These are phyloP conservation scores for Botrytis deweyae DNA, from an alignment of 2,329 filamentous ascomycete species.

Conservation along the genomic window DNA sequence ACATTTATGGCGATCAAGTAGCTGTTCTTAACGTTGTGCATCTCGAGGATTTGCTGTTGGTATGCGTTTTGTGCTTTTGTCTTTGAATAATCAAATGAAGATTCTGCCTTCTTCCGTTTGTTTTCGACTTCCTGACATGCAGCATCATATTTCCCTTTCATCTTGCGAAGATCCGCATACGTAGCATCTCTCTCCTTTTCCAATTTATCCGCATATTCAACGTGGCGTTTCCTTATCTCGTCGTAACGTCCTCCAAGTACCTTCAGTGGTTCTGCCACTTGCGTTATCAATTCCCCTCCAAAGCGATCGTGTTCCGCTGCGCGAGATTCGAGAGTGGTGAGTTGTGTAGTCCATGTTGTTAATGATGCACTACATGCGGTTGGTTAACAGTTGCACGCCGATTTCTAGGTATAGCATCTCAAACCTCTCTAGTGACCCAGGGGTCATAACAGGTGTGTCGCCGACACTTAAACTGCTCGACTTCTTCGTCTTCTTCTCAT, in stretches of 20 bases:
- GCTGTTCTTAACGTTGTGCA: conserved; percentile 98
- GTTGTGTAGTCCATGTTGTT: conserved; percentile 94
- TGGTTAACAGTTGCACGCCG: conserved; percentile 21
- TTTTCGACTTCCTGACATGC: conserved; percentile 94
- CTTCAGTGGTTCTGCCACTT: conserved; percentile 86
- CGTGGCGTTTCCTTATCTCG: conserved; percentile 86
- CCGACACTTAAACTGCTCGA: conserved; percentile 85
- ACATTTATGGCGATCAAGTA: conserved; percentile 96
- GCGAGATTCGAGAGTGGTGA: conserved; percentile 83
- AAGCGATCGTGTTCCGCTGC: conserved; percentile 88
- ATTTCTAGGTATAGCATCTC: conserved; percentile 9
- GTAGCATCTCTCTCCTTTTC: conserved; percentile 84
- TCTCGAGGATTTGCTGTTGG: conserved; percentile 87
- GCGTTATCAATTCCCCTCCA: conserved; percentile 71
- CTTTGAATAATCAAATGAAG: conserved; percentile 83
- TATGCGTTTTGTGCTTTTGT: conserved; percentile 87
- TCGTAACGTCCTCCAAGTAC: conserved; percentile 74
- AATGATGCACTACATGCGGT: conserved; percentile 69
- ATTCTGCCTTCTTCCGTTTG: conserved; percentile 90
- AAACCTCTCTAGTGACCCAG: conserved; percentile 87
- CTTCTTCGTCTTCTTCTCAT: conserved; percentile 93
- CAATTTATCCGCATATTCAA: conserved; percentile 83
- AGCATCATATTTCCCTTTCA: conserved; percentile 88
- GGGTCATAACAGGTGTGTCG: conserved; percentile 88
- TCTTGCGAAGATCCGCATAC: conserved; percentile 83